Evolutionary conservation across 2,329 filamentous ascomycete species (phyloP).

Genomic region (Scleromitrula shiraiana): DNA sequence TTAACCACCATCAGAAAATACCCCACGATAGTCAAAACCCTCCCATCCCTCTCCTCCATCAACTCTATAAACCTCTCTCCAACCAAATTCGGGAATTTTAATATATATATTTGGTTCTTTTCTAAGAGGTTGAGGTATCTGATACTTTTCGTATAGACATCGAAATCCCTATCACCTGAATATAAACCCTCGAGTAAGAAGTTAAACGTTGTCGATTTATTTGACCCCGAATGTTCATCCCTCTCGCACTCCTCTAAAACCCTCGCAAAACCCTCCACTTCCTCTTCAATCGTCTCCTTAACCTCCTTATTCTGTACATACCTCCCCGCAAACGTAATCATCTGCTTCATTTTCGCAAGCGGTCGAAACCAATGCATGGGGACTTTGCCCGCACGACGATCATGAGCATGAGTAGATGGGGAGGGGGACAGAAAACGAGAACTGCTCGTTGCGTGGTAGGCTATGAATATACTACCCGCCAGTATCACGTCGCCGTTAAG

Average conservation of each 20-base stretch:
- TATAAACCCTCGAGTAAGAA: not conserved
- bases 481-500: not conserved
- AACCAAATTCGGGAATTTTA: not conserved
- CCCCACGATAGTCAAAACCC: not conserved
- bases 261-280: not conserved
- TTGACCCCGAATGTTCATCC: too few species aligned
- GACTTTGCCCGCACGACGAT: not conserved
- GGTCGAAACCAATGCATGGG: slow-evolving; percentile 6
- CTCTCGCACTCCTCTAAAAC: too few species aligned
- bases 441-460: not conserved
- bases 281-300: not conserved
- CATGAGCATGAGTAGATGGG: not conserved
- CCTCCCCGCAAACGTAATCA: not conserved
- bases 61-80: not conserved
- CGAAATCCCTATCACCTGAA: not conserved
- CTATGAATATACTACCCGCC: not conserved
- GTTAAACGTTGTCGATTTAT: too few species aligned
- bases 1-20: slow-evolving; percentile 7
- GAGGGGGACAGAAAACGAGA: not conserved
- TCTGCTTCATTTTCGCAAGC: not conserved
- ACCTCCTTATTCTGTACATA: not conserved
- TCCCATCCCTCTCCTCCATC: not conserved
- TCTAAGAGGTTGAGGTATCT: not conserved
- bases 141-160: not conserved
- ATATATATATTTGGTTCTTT: not conserved